Evolutionary conservation across 805 yeast genomes (phyloP), one percentile per base, ranked within the genome.

Genomic region (Candida mattraensis): DNA sequence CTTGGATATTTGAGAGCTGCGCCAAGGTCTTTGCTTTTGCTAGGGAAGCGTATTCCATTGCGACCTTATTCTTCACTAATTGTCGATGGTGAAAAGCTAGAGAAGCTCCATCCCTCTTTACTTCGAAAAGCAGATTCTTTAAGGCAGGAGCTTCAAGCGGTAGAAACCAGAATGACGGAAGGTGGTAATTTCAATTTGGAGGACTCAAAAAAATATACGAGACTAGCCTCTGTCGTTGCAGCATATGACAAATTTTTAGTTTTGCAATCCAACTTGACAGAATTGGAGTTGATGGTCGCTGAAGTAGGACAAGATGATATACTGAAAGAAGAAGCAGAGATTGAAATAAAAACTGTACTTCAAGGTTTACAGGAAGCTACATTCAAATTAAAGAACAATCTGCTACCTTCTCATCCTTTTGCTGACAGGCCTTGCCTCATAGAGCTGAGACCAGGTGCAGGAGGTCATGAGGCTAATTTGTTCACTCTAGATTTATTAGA

Each of bases 371-470:
- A 58, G 3, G 47, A 56, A 7, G 53, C 73, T 1, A 65, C 78
- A 0, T 54, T 60, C 2, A 60, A 63, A 20, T 61, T 86, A n/a
- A 77, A 81, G 40, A 53, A 70, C 5, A 69, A 72, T 26, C 64
- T 93, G 5, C 61, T 91, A 15, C 96, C 97, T 2, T 77, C 85
- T 3, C 81, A 83, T 46, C 80, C 78, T 28, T 85, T 83, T 57
- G 74, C 81, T 3, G 93, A 85, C 29, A 78, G 76, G 43, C 78
- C 93, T 0, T 82, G 95, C 30, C 66, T 93, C 2, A 46, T 93
- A 13, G 99, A 93, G 58, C 62, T 93, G 10, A 70, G 97, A 39
- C 97, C 98, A 0, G 99, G 99, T 6, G 87, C 91, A 2, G 99
- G 99, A 11, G 99, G 99, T 3, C 76, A 80, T 5, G 99, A 93